Base-by-base conservation (phyloP, 345 rosid genomes). In the Aquilaria yunnanensis region DNA sequence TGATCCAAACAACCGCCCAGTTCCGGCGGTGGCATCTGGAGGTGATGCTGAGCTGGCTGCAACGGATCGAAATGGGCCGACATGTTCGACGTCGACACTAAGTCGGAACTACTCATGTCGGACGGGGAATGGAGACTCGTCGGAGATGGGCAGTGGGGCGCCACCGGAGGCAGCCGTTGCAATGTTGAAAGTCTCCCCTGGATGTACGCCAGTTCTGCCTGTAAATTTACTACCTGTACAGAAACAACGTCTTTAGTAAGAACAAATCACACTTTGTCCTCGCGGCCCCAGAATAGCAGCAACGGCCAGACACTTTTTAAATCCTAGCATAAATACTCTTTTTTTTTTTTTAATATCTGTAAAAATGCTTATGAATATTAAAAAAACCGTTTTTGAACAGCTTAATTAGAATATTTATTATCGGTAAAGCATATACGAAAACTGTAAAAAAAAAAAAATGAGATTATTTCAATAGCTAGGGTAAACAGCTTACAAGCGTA, bases 161-260 rank as follows among this genome's bases (percentile, higher is more conserved):
- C 70, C 60, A 67, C 61, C 14, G 32, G 53, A 51, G 83, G 67
- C 12, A 79, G 54, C 30, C 69, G 72, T 30, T 76, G 88, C 70
- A 90, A 23, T 32, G 81, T 73, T 2, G 88, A 75, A 46, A 90
- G 84, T 32, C 74, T 75, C 43, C 90, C 90, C 68, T 86, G 96
- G 54, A 79, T 74, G 74, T 68, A 78, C 5, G 96, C 84, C 12
- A 92, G 70, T 66, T 92, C 97, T 0, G 96, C 88, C 67, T 87
- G 98, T 56, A 93, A 69, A 77, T 77, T 85, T 74, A 84, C 79
- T 12, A 86, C 88, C 98, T 92, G 23, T 23, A 23, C 23, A 23
- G 23, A 23, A 23, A 23, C 23, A 23, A 23, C 23, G 23, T 23
- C 23, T 23, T 23, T 23, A 23, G 23, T 23, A 23, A 23, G 23